These are phyloP conservation scores for Phyllosticta capitalensis DNA, from an alignment of 2,329 filamentous ascomycete genomes.

Conservation along the genomic window DNA sequence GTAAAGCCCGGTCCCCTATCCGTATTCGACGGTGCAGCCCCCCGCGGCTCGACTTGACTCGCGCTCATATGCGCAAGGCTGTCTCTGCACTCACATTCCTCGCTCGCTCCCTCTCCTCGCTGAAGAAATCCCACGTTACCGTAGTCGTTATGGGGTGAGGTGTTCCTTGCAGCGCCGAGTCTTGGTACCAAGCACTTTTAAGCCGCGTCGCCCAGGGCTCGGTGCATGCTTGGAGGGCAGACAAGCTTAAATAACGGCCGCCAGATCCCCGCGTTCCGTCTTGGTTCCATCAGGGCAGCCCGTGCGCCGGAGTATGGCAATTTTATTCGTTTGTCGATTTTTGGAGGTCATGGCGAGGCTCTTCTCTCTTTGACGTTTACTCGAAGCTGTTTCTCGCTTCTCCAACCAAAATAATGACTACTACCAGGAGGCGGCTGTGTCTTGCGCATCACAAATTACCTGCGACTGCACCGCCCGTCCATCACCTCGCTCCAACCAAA, in stretches of 20 bases:
- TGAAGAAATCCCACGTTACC: not conserved
- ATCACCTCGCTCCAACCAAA: not conserved
- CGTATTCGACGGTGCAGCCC: not conserved
- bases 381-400: too few species aligned
- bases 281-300: not conserved
- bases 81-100: too few species aligned
- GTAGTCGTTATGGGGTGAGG: too few species aligned
- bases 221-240: not conserved
- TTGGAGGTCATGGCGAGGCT: too few species aligned
- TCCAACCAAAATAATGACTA: too few species aligned
- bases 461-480: not conserved
- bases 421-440: too few species aligned
- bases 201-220: not conserved
- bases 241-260: not conserved
- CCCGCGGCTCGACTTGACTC: not conserved
- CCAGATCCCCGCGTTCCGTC: not conserved
- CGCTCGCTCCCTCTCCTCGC: too few species aligned
- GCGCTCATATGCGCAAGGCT: not conserved
- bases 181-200: not conserved
- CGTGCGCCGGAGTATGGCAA: not conserved
- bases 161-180: too few species aligned
- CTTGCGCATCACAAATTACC: not conserved
- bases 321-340: not conserved
- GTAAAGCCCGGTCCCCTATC: not conserved
- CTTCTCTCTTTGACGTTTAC: too few species aligned